phyloP scores from a whole-genome alignment of 768 basidiomycete species.

The Tricholoma sp. region DNA sequence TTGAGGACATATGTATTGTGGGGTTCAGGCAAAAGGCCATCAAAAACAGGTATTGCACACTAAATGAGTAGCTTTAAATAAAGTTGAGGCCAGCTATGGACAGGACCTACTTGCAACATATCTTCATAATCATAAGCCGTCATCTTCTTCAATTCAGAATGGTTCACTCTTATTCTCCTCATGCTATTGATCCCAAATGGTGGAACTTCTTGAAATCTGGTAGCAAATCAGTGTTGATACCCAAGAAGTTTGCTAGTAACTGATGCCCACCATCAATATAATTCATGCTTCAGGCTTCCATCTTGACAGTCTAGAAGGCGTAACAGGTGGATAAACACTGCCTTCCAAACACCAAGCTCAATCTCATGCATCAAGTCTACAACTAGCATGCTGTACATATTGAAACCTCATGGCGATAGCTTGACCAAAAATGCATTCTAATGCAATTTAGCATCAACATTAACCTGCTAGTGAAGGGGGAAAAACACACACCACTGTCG shows the following conservation, averaged over 20 bases:
- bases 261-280: constrained; percentile 17
- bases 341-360: constrained; percentile 35
- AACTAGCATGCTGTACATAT: constrained; percentile 22
- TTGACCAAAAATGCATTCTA: neutral
- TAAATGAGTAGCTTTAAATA: neutral
- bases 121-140: constrained; percentile 20
- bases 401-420: constrained; percentile 10
- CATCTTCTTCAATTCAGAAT: no score
- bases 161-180: no score
- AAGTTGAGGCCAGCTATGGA: neutral
- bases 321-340: constrained; percentile 19
- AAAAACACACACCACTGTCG: neutral
- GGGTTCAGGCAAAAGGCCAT: constrained; percentile 1
- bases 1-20: no score
- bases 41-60: constrained; percentile 8
- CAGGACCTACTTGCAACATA: constrained; percentile 18
- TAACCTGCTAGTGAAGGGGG: neutral
- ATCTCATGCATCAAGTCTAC: constrained; percentile 35
- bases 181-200: constrained; percentile 22
- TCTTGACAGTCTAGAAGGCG: constrained; percentile 22
- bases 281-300: constrained; percentile 9
- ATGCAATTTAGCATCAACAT: neutral
- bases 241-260: neutral
- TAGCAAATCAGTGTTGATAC: neutral
- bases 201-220: constrained; percentile 23